A percentile compares a stretch with the other conserved stretches of the same genome.
phyloP scores from a whole-genome alignment of 495 filamentous ascomycete species.

The Ramalina peruviana region DNA sequence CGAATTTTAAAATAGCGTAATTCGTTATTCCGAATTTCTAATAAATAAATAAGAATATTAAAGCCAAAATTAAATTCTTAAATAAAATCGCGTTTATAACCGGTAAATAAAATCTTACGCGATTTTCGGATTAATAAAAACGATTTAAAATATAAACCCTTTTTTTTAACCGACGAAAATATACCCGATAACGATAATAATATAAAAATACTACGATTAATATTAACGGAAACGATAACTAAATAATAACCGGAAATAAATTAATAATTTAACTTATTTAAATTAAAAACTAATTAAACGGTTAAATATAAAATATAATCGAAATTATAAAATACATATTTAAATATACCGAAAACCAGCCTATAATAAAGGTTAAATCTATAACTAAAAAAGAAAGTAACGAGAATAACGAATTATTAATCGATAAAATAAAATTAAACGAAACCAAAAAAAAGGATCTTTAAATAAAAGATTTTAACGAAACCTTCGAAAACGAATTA shows the following conservation, averaged over 20 bases:
- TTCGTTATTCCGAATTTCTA: neutral
- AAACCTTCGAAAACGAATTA: neutral
- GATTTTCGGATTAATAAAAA: no score
- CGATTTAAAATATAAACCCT: neutral
- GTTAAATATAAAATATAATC: conserved; percentile 2
- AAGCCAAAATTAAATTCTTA: neutral
- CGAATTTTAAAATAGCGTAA: neutral
- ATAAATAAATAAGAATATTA: neutral
- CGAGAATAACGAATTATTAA: neutral
- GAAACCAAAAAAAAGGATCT: neutral
- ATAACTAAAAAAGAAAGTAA: neutral
- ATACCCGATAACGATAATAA: no score
- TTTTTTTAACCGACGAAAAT: no score
- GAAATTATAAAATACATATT: neutral
- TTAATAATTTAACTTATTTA: neutral
- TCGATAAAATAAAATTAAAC: neutral
- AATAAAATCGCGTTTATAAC: neutral
- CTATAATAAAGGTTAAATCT: neutral
- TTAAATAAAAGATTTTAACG: neutral
- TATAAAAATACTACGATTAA: neutral
- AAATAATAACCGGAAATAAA: neutral
- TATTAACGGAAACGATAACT: neutral
- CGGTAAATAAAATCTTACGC: neutral
- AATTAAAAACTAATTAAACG: neutral
- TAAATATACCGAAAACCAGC: no score